Conservation (phyloP, 805 yeast species). For the Lachancea waltii region DNA sequence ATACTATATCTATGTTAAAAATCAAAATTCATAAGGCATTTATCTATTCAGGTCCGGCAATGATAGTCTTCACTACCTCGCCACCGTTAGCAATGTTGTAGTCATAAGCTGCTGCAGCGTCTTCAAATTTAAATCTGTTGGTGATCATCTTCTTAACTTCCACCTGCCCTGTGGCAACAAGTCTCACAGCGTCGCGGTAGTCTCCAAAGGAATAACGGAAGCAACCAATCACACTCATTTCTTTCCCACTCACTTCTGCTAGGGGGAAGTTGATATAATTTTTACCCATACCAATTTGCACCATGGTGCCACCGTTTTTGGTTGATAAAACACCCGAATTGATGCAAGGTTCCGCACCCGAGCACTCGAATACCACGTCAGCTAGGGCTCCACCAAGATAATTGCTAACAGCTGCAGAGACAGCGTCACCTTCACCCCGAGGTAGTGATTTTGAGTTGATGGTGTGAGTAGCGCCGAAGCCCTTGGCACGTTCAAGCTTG, state of each 20-base stretch:
- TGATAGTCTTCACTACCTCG: slow-evolving; percentile 67
- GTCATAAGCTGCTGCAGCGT: slow-evolving; percentile 73
- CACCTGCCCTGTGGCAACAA: slow-evolving; percentile 57
- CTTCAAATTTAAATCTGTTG: slow-evolving; percentile 62
- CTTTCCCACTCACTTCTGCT: slow-evolving; percentile 60
- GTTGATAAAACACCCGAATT: slow-evolving; percentile 58
- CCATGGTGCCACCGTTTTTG: slow-evolving; percentile 62
- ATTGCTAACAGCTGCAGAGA: too few species aligned
- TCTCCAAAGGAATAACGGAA: slow-evolving; percentile 79
- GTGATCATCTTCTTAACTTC: slow-evolving; percentile 66
- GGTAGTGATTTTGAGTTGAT: slow-evolving; percentile 44
- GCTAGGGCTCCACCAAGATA: slow-evolving; percentile 37
- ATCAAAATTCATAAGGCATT: too few species aligned
- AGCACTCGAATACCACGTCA: slow-evolving; percentile 69
- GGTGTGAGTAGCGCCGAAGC: slow-evolving; percentile 62
- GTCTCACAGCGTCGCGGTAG: slow-evolving; percentile 62
- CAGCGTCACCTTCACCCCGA: too few species aligned
- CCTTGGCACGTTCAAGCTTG: slow-evolving; percentile 60
- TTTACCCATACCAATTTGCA: slow-evolving; percentile 83
- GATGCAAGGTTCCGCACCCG: slow-evolving; percentile 77
- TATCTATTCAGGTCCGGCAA: slow-evolving; percentile 67
- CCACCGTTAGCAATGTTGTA: slow-evolving; percentile 52
- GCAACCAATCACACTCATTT: slow-evolving; percentile 62
- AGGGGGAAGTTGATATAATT: slow-evolving; percentile 68
- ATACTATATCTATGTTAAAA: too few species aligned